Evolutionary conservation across 1,284 basidiomycete species (phyloP), one percentile per base, ranked within the genome.

Genomic region (Pseudozyma sp.): DNA sequence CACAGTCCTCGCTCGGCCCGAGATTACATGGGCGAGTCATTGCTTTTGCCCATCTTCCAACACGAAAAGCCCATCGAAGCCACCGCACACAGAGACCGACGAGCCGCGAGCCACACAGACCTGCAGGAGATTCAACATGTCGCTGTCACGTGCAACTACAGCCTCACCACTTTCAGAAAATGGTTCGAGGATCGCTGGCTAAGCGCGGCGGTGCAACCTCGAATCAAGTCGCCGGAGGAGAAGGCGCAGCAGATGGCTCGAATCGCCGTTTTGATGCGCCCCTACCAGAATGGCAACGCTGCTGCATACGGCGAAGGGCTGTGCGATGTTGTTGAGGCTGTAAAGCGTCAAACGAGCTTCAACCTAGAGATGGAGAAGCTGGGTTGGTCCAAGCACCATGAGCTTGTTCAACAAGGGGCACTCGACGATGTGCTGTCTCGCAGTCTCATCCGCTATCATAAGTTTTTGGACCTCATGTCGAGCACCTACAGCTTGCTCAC

Each of bases 401-500:
- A 65, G 1, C 58, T 74, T 21, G 45, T 75, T 50, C 56, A 66
- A 14, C 50, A 52, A 8, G 67, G 66, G 3, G 61, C 47, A 5
- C 53, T 70, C 14, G 62, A 70, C 18, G 63, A 70, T 35, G 58
- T 70, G 3, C 63, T 75, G 34, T 42, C 56, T 12, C 68, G 72
- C 18, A 64, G 59, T 31, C 31, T 80, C 25, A 69, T 80, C 12
- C 68, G 80, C 16, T 82, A 82, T 45, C 70, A 79, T 55, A 60
- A 56, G 18, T 82, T 61, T 52, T 51, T 80, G 8, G 58, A 76
- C 14, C 59, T 82, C 14, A 58, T 74, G 52, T 40, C 59, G 0
- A 35, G 34, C 5, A 50, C 47, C 16, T 38, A 48, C 39, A 54
- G 54, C 4, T 44, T 77, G 39, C 63, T 78, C 12, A 66, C 68